A percentile compares a stretch with the other conserved stretches of the same genome.
Conservation (phyloP, 75 land plant genomes). For the Selaginella moellendorffii region DNA sequence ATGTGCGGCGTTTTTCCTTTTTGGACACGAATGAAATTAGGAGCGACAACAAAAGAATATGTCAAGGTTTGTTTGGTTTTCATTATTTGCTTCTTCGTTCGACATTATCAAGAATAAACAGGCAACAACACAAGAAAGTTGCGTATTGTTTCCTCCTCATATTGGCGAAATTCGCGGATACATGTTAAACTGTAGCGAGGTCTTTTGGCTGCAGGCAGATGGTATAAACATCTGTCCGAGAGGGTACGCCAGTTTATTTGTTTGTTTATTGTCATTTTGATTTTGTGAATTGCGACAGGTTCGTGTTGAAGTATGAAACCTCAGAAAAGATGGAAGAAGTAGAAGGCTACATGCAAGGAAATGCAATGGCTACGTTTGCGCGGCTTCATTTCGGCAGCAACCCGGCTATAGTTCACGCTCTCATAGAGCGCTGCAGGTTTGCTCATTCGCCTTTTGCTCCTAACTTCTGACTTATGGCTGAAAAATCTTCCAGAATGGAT, state of each 20-base stretch:
- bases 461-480: not conserved
- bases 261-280: not conserved
- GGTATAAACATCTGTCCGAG: slow-evolving; percentile 4
- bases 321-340: slow-evolving; percentile 4
- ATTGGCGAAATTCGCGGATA: slow-evolving; percentile 15
- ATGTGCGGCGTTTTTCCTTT: slow-evolving; percentile 19
- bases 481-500: slow-evolving; percentile 5
- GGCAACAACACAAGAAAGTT: slow-evolving; percentile 11
- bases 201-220: not conserved
- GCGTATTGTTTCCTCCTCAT: slow-evolving; percentile 11
- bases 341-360: slow-evolving; percentile 16
- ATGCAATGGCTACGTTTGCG: slow-evolving; percentile 14
- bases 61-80: slow-evolving; percentile 7
- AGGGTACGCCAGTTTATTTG: not conserved
- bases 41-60: slow-evolving; percentile 1
- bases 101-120: no score
- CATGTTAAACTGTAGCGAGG: slow-evolving; percentile 5
- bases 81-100: no score
- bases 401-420: slow-evolving; percentile 1
- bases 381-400: slow-evolving; percentile 19
- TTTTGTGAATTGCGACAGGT: slow-evolving; percentile 12
- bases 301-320: slow-evolving; percentile 7
- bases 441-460: not conserved
- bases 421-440: slow-evolving; percentile 16
- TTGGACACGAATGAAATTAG: slow-evolving; percentile 8